Conservation (phyloP, 345 rosid species). For the Lumnitzera racemosa region DNA sequence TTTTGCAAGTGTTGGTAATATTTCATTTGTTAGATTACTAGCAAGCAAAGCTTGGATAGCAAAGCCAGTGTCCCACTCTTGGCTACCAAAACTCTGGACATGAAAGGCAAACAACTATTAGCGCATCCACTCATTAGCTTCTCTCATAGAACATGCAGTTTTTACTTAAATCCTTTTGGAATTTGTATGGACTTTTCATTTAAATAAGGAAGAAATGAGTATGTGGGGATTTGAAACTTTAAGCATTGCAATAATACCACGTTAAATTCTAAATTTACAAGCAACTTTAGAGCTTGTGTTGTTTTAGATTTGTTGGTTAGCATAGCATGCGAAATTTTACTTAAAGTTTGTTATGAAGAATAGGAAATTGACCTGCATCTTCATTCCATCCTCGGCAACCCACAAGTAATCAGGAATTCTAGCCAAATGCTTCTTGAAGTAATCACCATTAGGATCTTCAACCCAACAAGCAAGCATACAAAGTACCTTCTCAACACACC, state of each 20-base stretch:
- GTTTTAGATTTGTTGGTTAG: too few species aligned
- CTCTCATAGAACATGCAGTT: too few species aligned
- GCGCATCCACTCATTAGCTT: background rate
- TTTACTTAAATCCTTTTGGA: too few species aligned
- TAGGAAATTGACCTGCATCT: conserved; percentile 31
- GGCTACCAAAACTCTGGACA: conserved; percentile 52
- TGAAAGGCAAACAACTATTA: background rate
- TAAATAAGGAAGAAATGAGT: too few species aligned
- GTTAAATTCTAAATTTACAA: too few species aligned
- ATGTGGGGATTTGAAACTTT: too few species aligned
- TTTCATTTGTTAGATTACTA: conserved; percentile 25
- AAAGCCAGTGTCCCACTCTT: conserved; percentile 50
- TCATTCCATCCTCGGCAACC: conserved; percentile 71
- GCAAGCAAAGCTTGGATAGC: conserved; percentile 39
- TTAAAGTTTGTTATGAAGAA: background rate
- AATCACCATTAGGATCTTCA: conserved; percentile 51
- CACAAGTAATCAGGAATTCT: conserved; percentile 48
- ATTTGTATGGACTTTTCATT: too few species aligned
- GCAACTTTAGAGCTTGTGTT: too few species aligned
- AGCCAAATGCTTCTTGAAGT: conserved; percentile 51
- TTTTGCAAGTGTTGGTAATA: conserved; percentile 22
- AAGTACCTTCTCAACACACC: conserved; percentile 37
- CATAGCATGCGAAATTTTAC: background rate
- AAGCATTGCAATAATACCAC: too few species aligned
- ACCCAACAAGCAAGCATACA: conserved; percentile 68